phyloP scores from a whole-genome alignment of 2,329 filamentous ascomycete species.

The Colletotrichum musicola region DNA sequence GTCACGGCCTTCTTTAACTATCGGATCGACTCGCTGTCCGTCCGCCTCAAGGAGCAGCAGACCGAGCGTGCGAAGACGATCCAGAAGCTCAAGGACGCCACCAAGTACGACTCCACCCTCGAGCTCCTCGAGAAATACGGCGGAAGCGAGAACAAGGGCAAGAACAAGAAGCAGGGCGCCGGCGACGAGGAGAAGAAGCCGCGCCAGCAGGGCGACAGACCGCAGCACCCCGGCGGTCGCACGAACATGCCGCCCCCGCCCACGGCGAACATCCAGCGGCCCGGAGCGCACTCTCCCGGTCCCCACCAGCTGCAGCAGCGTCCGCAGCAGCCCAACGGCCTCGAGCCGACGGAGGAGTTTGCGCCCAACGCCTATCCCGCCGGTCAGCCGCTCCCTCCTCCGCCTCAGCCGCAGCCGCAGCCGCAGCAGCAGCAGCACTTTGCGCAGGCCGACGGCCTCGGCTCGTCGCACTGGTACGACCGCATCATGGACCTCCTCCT shows the following conservation, averaged over 20 bases:
- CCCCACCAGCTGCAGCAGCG: conserved; percentile 23
- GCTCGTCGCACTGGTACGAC: conserved; percentile 85
- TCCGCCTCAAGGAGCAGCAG: conserved; percentile 79
- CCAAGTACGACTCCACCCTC: conserved; percentile 95
- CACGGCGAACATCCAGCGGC: conserved; percentile 72
- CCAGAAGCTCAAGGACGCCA: conserved; percentile 92
- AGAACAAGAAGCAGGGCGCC: conserved; percentile 45
- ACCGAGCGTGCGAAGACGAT: conserved; percentile 88
- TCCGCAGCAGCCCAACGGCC: conserved; percentile 44
- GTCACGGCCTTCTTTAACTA: conserved; percentile 83
- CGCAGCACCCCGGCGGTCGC: conserved; percentile 49
- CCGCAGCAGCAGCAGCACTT: conserved; percentile 39
- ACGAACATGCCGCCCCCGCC: conserved; percentile 69
- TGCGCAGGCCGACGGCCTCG: conserved; percentile 24
- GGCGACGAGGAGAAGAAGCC: conserved; percentile 47
- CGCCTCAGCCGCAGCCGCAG: conserved; percentile 39
- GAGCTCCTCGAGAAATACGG: conserved; percentile 96
- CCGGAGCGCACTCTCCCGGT: conserved; percentile 46
- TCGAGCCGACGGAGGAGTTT: conserved; percentile 72
- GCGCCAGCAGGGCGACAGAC: conserved; percentile 38
- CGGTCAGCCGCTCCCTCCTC: conserved; percentile 44
- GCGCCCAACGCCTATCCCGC: conserved; percentile 76
- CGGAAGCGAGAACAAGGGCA: conserved; percentile 67
- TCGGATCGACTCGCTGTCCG: conserved; percentile 77
- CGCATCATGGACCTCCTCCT: conserved; percentile 91